Conservation (phyloP, 139 green algal genomes). For the Picochlorum sp. region DNA sequence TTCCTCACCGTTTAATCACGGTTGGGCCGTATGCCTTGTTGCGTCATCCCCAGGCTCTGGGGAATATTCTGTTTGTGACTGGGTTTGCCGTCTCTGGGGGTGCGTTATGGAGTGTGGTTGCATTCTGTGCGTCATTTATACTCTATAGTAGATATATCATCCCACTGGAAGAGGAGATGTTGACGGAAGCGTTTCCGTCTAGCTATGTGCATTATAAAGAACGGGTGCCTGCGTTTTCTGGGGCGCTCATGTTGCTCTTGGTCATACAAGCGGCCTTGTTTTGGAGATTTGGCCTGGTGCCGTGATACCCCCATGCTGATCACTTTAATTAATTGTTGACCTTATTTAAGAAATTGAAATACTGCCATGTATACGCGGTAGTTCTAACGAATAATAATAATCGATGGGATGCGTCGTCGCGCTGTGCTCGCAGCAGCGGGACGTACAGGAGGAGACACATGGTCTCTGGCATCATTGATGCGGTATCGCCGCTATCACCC, state of each 20-base stretch:
- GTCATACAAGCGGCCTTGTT: conserved; percentile 19
- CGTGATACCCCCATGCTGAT: background rate
- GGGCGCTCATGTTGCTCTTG: conserved; percentile 18
- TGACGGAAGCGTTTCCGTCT: conserved; percentile 16
- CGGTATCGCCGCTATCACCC: too few relatives aligned
- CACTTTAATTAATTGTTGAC: background rate
- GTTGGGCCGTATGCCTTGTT: conserved; percentile 21
- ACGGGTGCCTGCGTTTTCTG: background rate
- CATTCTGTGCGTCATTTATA: conserved; percentile 18
- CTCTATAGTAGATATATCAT: conserved; percentile 21
- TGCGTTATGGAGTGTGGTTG: conserved; percentile 13
- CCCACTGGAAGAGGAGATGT: conserved; percentile 24
- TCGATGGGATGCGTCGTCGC: too few relatives aligned
- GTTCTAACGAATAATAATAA: too few relatives aligned
- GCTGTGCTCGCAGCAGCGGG: too few relatives aligned
- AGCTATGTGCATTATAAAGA: conserved; percentile 15
- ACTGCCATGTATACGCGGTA: too few relatives aligned
- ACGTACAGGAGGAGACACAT: too few relatives aligned
- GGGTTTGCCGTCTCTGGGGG: conserved; percentile 26
- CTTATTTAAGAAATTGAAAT: background rate
- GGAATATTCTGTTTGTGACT: conserved; percentile 29
- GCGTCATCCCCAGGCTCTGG: conserved; percentile 28
- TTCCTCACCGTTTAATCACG: conserved; percentile 17
- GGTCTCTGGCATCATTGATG: too few relatives aligned
- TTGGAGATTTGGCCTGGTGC: conserved; percentile 11